Percentiles rank a stretch among this genome's conserved stretches.
Conservation (phyloP, 345 rosid genomes). For the Gynandropsis gynandra region DNA sequence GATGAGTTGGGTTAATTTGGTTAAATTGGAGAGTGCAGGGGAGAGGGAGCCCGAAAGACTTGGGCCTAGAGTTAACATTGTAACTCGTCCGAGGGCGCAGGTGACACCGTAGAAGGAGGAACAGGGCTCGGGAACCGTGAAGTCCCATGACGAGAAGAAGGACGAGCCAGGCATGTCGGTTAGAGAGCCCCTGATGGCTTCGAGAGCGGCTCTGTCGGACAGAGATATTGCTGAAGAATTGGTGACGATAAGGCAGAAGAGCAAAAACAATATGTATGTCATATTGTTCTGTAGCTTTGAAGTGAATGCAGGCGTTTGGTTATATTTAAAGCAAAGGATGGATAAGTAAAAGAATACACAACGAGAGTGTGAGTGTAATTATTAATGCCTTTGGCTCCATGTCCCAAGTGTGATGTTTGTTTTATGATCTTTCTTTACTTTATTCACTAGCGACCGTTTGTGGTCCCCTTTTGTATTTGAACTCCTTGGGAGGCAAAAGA, state of each 20-base stretch:
- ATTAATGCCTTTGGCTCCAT: no score
- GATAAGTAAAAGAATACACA: no score
- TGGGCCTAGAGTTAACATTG: slow-evolving; percentile 49
- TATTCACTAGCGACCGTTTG: no score
- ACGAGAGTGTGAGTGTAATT: no score
- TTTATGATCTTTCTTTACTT: no score
- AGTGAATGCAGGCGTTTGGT: no score
- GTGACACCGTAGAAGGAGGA: slow-evolving; percentile 57
- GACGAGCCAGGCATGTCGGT: slow-evolving; percentile 51
- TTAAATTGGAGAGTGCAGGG: slow-evolving; percentile 47
- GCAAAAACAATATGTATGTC: slow-evolving; percentile 20
- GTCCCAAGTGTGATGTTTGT: no score
- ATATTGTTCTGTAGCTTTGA: slow-evolving; percentile 11
- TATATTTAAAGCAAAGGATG: no score
- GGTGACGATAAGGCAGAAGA: slow-evolving; percentile 17
- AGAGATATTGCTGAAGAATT: slow-evolving; percentile 23
- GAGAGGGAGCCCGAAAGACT: slow-evolving; percentile 77
- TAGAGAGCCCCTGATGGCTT: slow-evolving; percentile 44
- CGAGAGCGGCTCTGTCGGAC: slow-evolving; percentile 30
- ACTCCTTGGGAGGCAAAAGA: no score
- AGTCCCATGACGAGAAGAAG: slow-evolving; percentile 66
- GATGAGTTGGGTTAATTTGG: slow-evolving; percentile 59
- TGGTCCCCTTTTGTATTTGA: no score
- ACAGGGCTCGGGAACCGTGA: slow-evolving; percentile 48
- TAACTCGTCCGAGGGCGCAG: slow-evolving; percentile 40